phyloP scores from a whole-genome alignment of 139 green algal species.

The Chlorella sp. region DNA sequence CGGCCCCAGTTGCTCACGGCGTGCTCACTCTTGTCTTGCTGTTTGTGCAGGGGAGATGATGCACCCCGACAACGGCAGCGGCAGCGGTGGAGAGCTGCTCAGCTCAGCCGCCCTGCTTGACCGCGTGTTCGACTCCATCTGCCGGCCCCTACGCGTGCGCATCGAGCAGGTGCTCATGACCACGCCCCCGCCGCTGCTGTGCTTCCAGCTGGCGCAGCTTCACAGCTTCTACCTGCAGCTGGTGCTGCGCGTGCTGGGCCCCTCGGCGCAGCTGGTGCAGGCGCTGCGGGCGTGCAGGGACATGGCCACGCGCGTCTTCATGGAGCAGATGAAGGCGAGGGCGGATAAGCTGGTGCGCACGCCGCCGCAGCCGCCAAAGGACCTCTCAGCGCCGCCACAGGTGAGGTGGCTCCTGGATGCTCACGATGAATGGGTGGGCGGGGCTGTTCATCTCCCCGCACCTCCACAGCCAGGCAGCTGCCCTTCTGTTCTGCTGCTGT shows the following conservation, averaged over 20 bases:
- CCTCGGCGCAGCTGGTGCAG: conserved; percentile 22
- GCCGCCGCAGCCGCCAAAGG: conserved; percentile 52
- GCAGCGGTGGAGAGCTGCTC: conserved; percentile 25
- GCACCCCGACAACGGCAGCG: no score
- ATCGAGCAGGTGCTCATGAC: conserved; percentile 70
- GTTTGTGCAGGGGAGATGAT: no score
- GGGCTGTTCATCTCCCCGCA: no score
- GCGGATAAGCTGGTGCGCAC: conserved; percentile 63
- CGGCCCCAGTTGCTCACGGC: no score
- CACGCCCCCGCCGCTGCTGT: conserved; percentile 59
- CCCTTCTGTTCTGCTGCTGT: no score
- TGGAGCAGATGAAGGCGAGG: conserved; percentile 56
- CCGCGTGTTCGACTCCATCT: conserved; percentile 90
- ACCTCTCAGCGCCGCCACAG: conserved; percentile 63
- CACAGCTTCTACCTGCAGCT: conserved; percentile 61
- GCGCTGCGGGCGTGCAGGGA: conserved; percentile 39
- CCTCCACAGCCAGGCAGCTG: no score
- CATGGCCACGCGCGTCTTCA: conserved; percentile 50
- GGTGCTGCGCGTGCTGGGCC: not conserved
- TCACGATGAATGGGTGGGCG: not conserved
- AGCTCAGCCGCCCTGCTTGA: conserved; percentile 71
- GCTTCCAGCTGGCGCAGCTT: conserved; percentile 77
- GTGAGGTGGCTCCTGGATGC: no score
- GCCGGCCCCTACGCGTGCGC: conserved; percentile 85
- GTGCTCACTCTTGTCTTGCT: no score